Evolutionary conservation across 2,329 filamentous ascomycete species (phyloP).

Genomic region (Aspergillus bombycis): DNA sequence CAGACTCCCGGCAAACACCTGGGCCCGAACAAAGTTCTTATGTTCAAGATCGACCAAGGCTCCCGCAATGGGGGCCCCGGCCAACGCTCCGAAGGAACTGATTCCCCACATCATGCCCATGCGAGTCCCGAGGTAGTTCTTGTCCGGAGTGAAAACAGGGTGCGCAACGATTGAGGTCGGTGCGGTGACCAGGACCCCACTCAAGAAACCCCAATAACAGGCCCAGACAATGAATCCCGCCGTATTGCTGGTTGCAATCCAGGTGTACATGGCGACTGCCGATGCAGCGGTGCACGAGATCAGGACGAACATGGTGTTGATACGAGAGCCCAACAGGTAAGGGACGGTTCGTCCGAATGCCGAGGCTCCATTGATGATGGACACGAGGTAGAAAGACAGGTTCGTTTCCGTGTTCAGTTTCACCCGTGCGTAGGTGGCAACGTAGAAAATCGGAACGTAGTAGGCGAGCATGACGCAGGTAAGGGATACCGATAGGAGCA

Average conservation of each 20-base stretch:
- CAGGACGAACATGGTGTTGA: constrained; percentile 31
- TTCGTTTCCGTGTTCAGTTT: constrained; percentile 53
- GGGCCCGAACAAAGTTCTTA: constrained; percentile 31
- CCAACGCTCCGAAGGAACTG: constrained; percentile 35
- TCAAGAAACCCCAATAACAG: constrained; percentile 37
- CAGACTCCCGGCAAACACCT: constrained; percentile 37
- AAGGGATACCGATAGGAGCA: constrained; percentile 48
- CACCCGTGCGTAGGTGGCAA: constrained; percentile 47
- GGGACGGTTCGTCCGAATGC: constrained; percentile 55
- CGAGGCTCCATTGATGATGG: constrained; percentile 56
- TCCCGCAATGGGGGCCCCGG: constrained; percentile 37
- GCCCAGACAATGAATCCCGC: constrained; percentile 36
- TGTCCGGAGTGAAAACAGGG: constrained; percentile 30
- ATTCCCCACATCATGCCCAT: constrained; percentile 42
- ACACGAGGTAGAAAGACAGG: constrained; percentile 51
- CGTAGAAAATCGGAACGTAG: constrained; percentile 51
- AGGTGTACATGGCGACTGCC: constrained; percentile 37
- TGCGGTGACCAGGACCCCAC: constrained; percentile 34
- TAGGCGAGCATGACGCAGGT: constrained; percentile 51
- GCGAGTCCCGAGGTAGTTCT: constrained; percentile 32
- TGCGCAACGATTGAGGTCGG: constrained; percentile 35
- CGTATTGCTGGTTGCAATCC: constrained; percentile 28
- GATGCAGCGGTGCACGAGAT: constrained; percentile 24
- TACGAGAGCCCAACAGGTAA: constrained; percentile 42
- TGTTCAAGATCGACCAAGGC: constrained; percentile 32